phyloP scores from a whole-genome alignment of 306 rosid species.

The Inga oerstediana region DNA sequence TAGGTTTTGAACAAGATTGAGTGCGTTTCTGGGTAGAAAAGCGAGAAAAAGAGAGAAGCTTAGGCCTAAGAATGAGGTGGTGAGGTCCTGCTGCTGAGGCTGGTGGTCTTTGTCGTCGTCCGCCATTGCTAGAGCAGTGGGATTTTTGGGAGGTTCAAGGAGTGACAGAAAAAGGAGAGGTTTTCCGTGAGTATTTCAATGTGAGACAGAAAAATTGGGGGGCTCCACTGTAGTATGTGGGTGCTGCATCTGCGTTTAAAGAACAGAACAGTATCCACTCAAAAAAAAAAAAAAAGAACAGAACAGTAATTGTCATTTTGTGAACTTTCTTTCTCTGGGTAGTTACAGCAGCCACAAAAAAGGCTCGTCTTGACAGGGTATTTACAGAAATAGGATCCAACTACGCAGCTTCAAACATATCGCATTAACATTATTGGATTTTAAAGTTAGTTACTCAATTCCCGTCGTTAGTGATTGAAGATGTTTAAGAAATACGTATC shows the following conservation, averaged over 20 bases:
- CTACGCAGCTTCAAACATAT: not conserved
- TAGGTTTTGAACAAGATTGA: slow-evolving; percentile 28
- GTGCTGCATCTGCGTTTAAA: not conserved
- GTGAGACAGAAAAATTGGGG: slow-evolving; percentile 1
- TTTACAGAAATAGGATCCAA: slow-evolving; percentile 24
- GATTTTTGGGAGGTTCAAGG: not conserved
- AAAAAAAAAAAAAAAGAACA: too few relatives aligned
- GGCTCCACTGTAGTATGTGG: not conserved
- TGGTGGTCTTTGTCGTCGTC: slow-evolving; percentile 19
- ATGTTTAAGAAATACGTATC: too few relatives aligned
- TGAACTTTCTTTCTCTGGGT: not conserved
- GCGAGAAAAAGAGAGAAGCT: slow-evolving; percentile 64
- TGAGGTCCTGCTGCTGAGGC: slow-evolving; percentile 14
- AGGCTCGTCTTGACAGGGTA: slow-evolving; percentile 2
- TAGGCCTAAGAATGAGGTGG: slow-evolving; percentile 56
- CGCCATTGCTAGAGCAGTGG: not conserved
- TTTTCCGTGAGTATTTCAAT: not conserved
- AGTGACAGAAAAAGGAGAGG: not conserved
- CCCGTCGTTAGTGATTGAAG: too few relatives aligned
- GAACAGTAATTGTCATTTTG: slow-evolving; percentile 30
- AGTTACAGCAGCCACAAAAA: not conserved
- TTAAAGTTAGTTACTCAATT: too few relatives aligned
- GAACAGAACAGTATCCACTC: slow-evolving; percentile 5
- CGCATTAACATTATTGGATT: too few relatives aligned
- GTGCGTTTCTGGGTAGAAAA: slow-evolving; percentile 48